Evolutionary conservation across 1,139 yeast species (phyloP), one percentile per base, ranked within the genome.

Genomic region (Candida neerlandica): DNA sequence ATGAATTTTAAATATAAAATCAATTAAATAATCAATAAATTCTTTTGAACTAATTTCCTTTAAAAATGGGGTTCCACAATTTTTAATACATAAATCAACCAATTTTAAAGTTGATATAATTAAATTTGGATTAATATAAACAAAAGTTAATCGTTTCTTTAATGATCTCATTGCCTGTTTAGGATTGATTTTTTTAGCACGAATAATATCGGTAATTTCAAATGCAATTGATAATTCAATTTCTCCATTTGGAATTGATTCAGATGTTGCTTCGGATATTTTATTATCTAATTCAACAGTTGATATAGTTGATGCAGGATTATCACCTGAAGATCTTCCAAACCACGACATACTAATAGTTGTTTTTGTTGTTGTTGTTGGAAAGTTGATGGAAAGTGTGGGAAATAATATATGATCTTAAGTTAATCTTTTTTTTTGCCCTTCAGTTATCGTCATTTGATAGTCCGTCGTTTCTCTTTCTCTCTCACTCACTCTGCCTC

Each of bases 201-300:
- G 78, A 45, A 94, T 89, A 46, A 85, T 65, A 67, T 94, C 99
- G 48, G 97, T 89, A 51, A 94, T 82, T 64, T 94, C 99, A 54
- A 94, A 75, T 9, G 95, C 92, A 46, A 82, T 75, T 5, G 86
- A 82, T 54, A 89, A 77, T 59, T 94, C 97, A 48, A 89, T 78
- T 59, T 91, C 97, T 2, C 98, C 99, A 61, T 88, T 85, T 2
- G 98, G 98, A 47, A 94, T 86, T 18, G 89, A 73, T 65, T 90
- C 97, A 32, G 94, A 86, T 0, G 98, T 91, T 12, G 97, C 96
- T 56, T 80, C 83, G 48, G 79, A 80, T 46, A 92, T 82, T 58
- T 85, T 81, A 50, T 74, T 77, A 55, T 88, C 96, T 41, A 89
- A 71, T 51, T 74, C 79, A 18, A 78, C 77, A 4, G 75, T 69